Conservation (phyloP, 2,329 filamentous ascomycete species). For the Penicillium griseofulvum region DNA sequence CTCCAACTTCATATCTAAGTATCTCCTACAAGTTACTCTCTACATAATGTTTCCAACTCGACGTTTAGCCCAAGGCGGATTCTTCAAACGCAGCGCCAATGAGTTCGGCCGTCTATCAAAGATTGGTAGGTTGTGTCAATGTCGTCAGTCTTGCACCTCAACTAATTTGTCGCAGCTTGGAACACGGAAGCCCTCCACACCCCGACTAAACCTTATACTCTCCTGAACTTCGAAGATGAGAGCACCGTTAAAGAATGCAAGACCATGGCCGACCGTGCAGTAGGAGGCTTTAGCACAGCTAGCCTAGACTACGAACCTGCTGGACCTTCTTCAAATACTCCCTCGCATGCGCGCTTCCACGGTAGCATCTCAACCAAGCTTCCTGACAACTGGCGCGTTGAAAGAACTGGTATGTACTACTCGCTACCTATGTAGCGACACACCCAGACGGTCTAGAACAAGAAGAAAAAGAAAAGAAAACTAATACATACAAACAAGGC, state of each 20-base stretch:
- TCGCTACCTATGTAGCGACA: background rate
- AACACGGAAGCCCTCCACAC: slow-evolving; percentile 40
- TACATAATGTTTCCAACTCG: slow-evolving; percentile 42
- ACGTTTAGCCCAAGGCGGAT: slow-evolving; percentile 47
- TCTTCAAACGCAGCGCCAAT: slow-evolving; percentile 58
- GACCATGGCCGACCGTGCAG: slow-evolving; percentile 80
- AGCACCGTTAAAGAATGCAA: slow-evolving; percentile 51
- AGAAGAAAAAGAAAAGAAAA: background rate
- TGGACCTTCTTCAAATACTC: slow-evolving; percentile 42
- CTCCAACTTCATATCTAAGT: background rate
- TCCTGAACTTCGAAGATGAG: slow-evolving; percentile 44
- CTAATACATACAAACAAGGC: slow-evolving; percentile 52
- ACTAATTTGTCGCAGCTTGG: slow-evolving; percentile 33
- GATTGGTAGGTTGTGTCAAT: slow-evolving; percentile 45
- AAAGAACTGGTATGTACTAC: slow-evolving; percentile 37
- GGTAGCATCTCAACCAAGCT: slow-evolving; percentile 84
- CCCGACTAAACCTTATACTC: slow-evolving; percentile 39
- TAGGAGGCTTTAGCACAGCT: slow-evolving; percentile 79
- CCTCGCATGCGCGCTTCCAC: slow-evolving; percentile 75
- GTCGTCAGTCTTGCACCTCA: slow-evolving; percentile 2
- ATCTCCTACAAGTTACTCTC: background rate
- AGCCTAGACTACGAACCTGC: slow-evolving; percentile 65
- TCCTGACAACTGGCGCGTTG: slow-evolving; percentile 58
- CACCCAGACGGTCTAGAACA: background rate
- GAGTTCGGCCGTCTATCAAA: slow-evolving; percentile 58